Conservation (phyloP, 2,329 filamentous ascomycete species). For the Phialophora macrospora region DNA sequence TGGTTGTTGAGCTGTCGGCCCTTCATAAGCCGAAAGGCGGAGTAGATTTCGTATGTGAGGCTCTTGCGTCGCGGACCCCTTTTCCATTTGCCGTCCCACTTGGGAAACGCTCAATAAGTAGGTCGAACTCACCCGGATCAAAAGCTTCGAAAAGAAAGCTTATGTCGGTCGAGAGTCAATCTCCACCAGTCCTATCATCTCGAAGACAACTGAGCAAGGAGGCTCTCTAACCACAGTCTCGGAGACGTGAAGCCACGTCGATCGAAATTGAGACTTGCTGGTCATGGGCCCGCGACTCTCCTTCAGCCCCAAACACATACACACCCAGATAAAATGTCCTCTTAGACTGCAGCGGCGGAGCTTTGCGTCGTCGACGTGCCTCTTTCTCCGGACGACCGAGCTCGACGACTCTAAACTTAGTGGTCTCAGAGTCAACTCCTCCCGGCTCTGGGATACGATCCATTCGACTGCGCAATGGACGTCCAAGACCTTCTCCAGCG, state of each 20-base stretch:
- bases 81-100: background rate
- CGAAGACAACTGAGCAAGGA: background rate
- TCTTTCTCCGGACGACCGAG: conserved; percentile 24
- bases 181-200: background rate
- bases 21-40: background rate
- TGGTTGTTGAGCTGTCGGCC: background rate
- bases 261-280: background rate
- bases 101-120: background rate
- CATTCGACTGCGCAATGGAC: conserved; percentile 34
- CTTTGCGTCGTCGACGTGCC: conserved; percentile 16
- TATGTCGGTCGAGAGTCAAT: background rate
- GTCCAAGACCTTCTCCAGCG: conserved; percentile 15
- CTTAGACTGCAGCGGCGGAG: background rate
- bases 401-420: conserved; percentile 15
- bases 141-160: background rate
- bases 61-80: background rate
- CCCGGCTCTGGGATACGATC: conserved; percentile 33
- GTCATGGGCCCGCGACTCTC: background rate
- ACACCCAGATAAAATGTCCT: background rate
- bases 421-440: conserved; percentile 24
- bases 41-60: background rate
- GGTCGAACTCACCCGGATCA: background rate
- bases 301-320: background rate
- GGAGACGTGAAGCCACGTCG: background rate
- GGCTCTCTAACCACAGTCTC: background rate